Evolutionary conservation across 2,329 filamentous ascomycete species (phyloP), one percentile per base, ranked within the genome.

Genomic region (Rasamsonia emersonii): DNA sequence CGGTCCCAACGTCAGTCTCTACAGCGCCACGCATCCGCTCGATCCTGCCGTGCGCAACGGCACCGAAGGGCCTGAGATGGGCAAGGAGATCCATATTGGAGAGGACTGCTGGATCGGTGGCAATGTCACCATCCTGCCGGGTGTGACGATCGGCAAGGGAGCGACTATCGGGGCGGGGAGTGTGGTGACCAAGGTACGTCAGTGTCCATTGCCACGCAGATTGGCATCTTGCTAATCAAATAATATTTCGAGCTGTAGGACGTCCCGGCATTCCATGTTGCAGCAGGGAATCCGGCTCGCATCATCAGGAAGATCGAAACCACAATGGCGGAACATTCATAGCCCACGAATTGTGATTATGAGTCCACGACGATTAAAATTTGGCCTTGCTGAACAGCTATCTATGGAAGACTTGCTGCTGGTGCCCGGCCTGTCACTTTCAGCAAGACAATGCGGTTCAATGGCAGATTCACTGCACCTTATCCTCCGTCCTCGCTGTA

Each of bases 41-140:
- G 83, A 93, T 45, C 82, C 83, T 1, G 68, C 68, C 1, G 43
- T 89, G 4, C 74, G 86, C 18, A 80, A 88, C 48, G 85, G 86
- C 1, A 78, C 71, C 1, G 67, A 72, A 9, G 86, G 86, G 0
- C 85, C 85, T 0, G 86, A 94, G 55, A 49, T 63, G 6, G 86
- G 85, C 1, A 76, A 73, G 44, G 73, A 81, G 7, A 83, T 94
- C 39, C 70, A 65, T 19, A 76, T 93, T 32, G 84, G 79, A 0
- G 79, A 86, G 42, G 86, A 93, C 61, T 83, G 82, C 58, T 86
- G 83, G 83, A 59, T 89, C 18, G 82, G 79, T 1, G 82, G 82
- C 0, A 79, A 78, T 48, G 77, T 76, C 4, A 74, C 68, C 14
- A 73, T 93, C 11, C 62, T 88, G 25, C 77, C 83, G 0, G 86